phyloP scores from a whole-genome alignment of 495 filamentous ascomycete genomes.

The Lepidopterella palustris region DNA sequence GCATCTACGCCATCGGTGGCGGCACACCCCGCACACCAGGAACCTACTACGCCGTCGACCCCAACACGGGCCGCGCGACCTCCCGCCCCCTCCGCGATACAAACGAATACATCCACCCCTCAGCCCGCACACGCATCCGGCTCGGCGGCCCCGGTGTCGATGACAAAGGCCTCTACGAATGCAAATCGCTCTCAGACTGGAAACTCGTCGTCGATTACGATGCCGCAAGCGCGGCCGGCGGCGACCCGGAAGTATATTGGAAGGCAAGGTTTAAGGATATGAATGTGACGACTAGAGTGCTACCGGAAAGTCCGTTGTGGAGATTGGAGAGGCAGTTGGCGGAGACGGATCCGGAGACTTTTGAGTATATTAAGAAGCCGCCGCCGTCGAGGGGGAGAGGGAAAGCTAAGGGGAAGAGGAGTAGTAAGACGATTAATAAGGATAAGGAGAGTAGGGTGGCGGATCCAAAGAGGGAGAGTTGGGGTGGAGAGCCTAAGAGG shows the following conservation, averaged over 20 bases:
- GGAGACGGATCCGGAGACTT: constrained; percentile 31
- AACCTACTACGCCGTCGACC: constrained; percentile 50
- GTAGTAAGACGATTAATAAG: no score
- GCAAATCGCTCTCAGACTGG: constrained; percentile 44
- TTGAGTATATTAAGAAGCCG: constrained; percentile 34
- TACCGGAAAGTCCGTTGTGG: constrained; percentile 38
- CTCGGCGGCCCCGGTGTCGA: constrained; percentile 51
- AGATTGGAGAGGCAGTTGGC: constrained; percentile 33
- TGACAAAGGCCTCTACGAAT: constrained; percentile 49
- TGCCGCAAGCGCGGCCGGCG: constrained; percentile 10
- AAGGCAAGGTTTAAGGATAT: constrained; percentile 22
- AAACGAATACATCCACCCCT: constrained; percentile 59
- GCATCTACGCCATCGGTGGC: constrained; percentile 49
- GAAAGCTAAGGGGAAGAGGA: constrained; percentile 6
- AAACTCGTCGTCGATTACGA: constrained; percentile 36
- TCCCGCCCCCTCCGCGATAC: constrained; percentile 48
- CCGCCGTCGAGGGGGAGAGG: constrained; percentile 13
- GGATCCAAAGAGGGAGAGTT: not conserved
- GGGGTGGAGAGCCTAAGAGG: no score
- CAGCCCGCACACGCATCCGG: constrained; percentile 50
- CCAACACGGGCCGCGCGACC: constrained; percentile 40
- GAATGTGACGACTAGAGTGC: constrained; percentile 22
- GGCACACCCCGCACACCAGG: constrained; percentile 51
- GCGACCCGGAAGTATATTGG: constrained; percentile 34
- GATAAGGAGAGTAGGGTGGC: constrained; percentile 1